Base-by-base conservation (phyloP, 345 rosid genomes). In the Nephelium lappaceum region DNA sequence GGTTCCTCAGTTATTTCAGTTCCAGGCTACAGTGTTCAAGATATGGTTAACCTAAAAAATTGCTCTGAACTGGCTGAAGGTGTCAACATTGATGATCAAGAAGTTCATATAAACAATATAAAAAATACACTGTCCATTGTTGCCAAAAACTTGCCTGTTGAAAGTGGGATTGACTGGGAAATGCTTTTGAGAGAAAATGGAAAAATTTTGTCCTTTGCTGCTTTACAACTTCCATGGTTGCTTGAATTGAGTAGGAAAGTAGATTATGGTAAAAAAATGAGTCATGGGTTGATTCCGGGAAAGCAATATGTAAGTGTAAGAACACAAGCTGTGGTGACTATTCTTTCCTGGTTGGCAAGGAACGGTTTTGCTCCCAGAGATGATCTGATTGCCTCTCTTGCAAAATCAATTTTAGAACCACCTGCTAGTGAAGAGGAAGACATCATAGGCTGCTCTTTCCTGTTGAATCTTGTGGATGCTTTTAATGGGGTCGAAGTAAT, bases 291-390 rank as follows among this genome's bases (percentile, higher is more conserved):
- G 53, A 75, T 91, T 77, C 89, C 90, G 80, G 91, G 93, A 82
- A 90, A 89, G 83, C 86, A 86, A 79, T 90, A 82, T 89, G 81
- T 85, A 67, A 93, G 92, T 83, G 80, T 90, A 63, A 85, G 84
- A 85, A 80, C 93, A 61, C 89, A 88, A 80, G 91, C 98, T 38
- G 75, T 85, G 58, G 41, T 89, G 65, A 85, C 92, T 67, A 89
- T 91, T 73, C 85, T 96, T 61, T 92, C 94, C 65, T 96, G 98
- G 99, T 85, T 96, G 82, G 93, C 91, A 15, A 88, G 90, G 83
- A 90, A 87, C 80, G 99, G 91, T 70, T 90, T 94, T 94, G 84
- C 95, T 79, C 97, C 99, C 69, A 91, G 80, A 88, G 99, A 96
- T 53, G 85, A 88, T 78, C 84, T 94, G 78, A 85, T 94, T 80